Percentiles rank a stretch among this genome's conserved stretches.
phyloP scores from a whole-genome alignment of 208 protist genomes.

The Wallacemonas sp. region DNA sequence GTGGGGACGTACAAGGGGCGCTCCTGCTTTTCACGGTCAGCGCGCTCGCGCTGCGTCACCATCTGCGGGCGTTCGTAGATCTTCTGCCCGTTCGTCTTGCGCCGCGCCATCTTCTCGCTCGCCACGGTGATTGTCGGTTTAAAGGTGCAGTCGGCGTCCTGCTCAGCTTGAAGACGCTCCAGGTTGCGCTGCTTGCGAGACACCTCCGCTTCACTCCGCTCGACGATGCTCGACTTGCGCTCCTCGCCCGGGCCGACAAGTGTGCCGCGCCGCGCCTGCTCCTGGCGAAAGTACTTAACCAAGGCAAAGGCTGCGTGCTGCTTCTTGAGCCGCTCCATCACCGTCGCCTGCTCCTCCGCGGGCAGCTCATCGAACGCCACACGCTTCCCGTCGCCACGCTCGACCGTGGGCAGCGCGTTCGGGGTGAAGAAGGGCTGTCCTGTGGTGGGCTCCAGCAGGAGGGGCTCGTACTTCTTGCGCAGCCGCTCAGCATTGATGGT shows the following conservation, averaged over 20 bases:
- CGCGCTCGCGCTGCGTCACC: conserved; percentile 5
- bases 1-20: conserved; percentile 8
- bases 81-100: conserved; percentile 31
- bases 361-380: conserved; percentile 47
- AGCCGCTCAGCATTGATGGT: conserved; percentile 27
- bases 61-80: conserved; percentile 39
- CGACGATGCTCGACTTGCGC: conserved; percentile 26
- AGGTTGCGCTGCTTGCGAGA: conserved; percentile 23
- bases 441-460: conserved; percentile 24
- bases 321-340: conserved; percentile 30
- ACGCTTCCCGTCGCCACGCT: conserved; percentile 37
- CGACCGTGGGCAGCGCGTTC: conserved; percentile 58
- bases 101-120: conserved; percentile 28
- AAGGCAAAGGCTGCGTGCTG: conserved; percentile 40
- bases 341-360: conserved; percentile 34
- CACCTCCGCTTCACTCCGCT: conserved; percentile 29
- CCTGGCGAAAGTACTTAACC: conserved; percentile 23
- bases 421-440: conserved; percentile 63
- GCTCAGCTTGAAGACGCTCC: conserved; percentile 20
- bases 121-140: conserved; percentile 31
- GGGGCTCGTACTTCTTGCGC: conserved; percentile 30
- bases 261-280: conserved; percentile 10
- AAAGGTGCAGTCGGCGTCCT: conserved; percentile 37
- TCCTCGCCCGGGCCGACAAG: conserved; percentile 7
- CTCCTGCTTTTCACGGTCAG: conserved; percentile 16